These are phyloP conservation scores for Fraxinus anomala DNA, from an alignment of 257 asterid species.

Conservation along the genomic window DNA sequence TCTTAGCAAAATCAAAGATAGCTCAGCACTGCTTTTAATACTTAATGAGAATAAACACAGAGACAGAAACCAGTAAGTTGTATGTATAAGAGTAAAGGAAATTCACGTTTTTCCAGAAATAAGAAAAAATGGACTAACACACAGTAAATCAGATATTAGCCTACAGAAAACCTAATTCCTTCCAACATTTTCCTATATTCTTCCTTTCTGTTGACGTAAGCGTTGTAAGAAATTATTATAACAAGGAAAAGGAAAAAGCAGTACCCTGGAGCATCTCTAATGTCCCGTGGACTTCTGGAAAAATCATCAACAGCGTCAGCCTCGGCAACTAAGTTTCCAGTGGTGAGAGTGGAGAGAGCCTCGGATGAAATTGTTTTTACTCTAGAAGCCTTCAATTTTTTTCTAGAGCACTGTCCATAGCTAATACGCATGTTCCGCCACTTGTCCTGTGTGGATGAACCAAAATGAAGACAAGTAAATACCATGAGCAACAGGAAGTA, in stretches of 20 bases:
- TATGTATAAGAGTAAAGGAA: conserved; percentile 4
- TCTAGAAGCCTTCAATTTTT: conserved; percentile 29
- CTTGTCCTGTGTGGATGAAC: conserved; percentile 51
- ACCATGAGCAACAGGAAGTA: conserved; percentile 7
- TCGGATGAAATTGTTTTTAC: conserved; percentile 26
- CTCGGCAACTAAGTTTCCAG: conserved; percentile 23
- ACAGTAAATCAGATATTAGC: neutral
- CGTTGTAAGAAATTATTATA: neutral
- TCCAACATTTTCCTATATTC: neutral
- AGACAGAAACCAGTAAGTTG: conserved; percentile 9
- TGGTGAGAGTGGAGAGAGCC: conserved; percentile 23
- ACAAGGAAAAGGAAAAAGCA: conserved; percentile 21
- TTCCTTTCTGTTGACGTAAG: neutral
- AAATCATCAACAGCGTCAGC: conserved; percentile 29
- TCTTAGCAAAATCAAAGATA: conserved; percentile 4
- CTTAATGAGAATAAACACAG: neutral
- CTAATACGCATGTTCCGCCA: conserved; percentile 55
- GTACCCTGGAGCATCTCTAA: conserved; percentile 29
- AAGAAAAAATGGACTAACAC: neutral
- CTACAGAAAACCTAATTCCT: neutral
- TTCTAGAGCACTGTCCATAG: conserved; percentile 39
- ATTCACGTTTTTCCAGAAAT: neutral
- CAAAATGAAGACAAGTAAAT: conserved; percentile 22
- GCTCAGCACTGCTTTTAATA: neutral
- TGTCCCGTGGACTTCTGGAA: conserved; percentile 31